These are phyloP conservation scores for Trichoderma simmonsii DNA, from an alignment of 2,329 filamentous ascomycete genomes.

Conservation along the genomic window DNA sequence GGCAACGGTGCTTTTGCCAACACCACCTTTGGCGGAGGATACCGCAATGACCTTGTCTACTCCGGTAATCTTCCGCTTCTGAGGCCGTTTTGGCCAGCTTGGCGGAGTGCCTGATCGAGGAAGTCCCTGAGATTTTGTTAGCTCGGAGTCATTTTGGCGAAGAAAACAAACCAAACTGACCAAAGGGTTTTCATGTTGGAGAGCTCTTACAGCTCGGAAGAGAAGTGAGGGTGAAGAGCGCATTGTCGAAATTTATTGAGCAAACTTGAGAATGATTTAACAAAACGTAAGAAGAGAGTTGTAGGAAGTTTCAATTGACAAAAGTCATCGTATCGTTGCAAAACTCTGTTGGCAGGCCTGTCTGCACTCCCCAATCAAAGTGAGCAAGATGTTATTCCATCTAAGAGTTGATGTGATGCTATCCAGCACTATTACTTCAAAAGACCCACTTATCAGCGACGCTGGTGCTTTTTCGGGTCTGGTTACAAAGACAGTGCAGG, in stretches of 20 bases:
- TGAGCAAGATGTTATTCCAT: neutral
- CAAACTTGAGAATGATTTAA: too few species aligned
- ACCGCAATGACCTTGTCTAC: constrained; percentile 95
- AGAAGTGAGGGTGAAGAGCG: constrained; percentile 36
- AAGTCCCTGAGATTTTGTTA: constrained; percentile 60
- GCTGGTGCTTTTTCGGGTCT: neutral
- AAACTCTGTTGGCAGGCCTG: neutral
- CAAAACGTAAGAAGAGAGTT: neutral
- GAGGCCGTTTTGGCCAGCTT: constrained; percentile 68
- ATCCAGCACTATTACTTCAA: neutral
- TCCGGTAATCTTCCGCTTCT: constrained; percentile 74
- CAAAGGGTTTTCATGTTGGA: constrained; percentile 79
- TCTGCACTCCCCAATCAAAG: neutral
- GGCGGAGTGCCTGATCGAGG: constrained; percentile 65
- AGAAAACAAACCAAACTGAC: too few species aligned
- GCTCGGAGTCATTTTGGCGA: neutral
- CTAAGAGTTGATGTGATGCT: neutral
- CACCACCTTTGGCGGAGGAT: constrained; percentile 95
- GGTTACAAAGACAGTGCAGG: neutral
- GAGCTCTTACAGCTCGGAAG: constrained; percentile 31
- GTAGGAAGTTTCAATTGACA: neutral
- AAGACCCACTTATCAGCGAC: neutral
- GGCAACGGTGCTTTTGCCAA: constrained; percentile 92
- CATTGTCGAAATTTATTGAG: constrained; percentile 30
- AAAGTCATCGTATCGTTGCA: neutral